These are phyloP conservation scores for Leishmania tarentolae DNA, from an alignment of 208 protist species.

Conservation along the genomic window DNA sequence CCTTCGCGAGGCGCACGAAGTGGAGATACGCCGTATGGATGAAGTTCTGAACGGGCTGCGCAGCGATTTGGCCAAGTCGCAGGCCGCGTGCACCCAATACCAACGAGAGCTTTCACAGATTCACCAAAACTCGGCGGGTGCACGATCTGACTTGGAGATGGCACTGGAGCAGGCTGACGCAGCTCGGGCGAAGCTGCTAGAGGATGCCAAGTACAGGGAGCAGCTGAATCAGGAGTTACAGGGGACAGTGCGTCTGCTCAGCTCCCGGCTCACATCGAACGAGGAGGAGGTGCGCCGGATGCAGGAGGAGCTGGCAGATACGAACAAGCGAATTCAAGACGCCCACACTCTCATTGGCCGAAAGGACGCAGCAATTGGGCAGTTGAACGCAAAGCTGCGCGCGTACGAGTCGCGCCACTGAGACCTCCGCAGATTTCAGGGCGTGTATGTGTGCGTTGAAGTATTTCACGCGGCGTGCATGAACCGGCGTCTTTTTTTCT, in stretches of 20 bases:
- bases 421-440: neutral
- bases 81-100: constrained; percentile 57
- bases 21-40: constrained; percentile 78
- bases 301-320: constrained; percentile 77
- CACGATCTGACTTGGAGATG: constrained; percentile 53
- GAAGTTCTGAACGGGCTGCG: constrained; percentile 80
- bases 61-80: constrained; percentile 63
- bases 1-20: constrained; percentile 49
- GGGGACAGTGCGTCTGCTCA: constrained; percentile 82
- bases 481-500: neutral
- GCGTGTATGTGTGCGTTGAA: neutral
- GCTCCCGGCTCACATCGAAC: constrained; percentile 61
- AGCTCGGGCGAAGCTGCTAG: constrained; percentile 57
- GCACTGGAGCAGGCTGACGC: constrained; percentile 62
- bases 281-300: constrained; percentile 77
- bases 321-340: constrained; percentile 72
- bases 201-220: constrained; percentile 73
- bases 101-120: constrained; percentile 60
- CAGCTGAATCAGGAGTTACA: constrained; percentile 83
- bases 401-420: constrained; percentile 71
- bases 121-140: constrained; percentile 55
- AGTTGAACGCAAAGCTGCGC: constrained; percentile 80
- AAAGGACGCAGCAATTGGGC: constrained; percentile 83
- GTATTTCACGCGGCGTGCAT: neutral
- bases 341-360: constrained; percentile 77